Conservation (phyloP, 164 flowering plant species). For the Magnolia changhungtana region DNA sequence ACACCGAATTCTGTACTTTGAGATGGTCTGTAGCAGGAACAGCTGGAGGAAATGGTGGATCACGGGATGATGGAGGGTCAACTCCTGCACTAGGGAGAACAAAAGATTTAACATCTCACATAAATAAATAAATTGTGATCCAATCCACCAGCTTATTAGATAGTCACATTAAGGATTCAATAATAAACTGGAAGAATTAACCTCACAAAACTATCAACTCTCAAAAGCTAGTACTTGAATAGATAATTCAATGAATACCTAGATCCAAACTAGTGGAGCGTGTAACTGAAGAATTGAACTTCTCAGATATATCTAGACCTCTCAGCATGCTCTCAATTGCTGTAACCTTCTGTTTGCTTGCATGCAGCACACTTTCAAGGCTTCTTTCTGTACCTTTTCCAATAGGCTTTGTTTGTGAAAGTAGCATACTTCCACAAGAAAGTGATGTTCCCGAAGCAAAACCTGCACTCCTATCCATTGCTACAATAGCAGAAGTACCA, state of each 20-base stretch:
- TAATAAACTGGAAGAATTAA: background rate
- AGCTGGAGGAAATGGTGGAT: conserved; percentile 83
- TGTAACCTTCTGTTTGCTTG: conserved; percentile 92
- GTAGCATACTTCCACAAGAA: conserved; percentile 63
- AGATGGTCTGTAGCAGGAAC: conserved; percentile 71
- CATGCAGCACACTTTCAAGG: conserved; percentile 86
- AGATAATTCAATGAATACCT: conserved; percentile 46
- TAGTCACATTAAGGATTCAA: background rate
- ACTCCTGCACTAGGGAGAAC: conserved; percentile 97
- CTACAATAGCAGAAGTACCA: conserved; percentile 96
- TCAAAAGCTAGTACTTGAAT: background rate
- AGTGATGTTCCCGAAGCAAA: conserved; percentile 60
- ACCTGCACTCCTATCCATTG: conserved; percentile 85
- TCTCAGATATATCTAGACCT: conserved; percentile 77
- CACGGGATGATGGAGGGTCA: conserved; percentile 99
- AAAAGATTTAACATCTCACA: conserved; percentile 44
- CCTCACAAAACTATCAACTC: background rate
- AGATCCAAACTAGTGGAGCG: conserved; percentile 94
- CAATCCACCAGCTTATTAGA: background rate
- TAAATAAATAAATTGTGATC: background rate
- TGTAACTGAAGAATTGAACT: conserved; percentile 43
- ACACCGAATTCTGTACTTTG: conserved; percentile 31
- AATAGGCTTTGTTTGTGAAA: conserved; percentile 62
- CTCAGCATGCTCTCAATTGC: conserved; percentile 98
- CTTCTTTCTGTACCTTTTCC: conserved; percentile 77